A percentile compares a stretch with the other conserved stretches of the same genome.
Conservation (phyloP, 192 early-diverging fungal genomes). For the Backusella australiensis region DNA sequence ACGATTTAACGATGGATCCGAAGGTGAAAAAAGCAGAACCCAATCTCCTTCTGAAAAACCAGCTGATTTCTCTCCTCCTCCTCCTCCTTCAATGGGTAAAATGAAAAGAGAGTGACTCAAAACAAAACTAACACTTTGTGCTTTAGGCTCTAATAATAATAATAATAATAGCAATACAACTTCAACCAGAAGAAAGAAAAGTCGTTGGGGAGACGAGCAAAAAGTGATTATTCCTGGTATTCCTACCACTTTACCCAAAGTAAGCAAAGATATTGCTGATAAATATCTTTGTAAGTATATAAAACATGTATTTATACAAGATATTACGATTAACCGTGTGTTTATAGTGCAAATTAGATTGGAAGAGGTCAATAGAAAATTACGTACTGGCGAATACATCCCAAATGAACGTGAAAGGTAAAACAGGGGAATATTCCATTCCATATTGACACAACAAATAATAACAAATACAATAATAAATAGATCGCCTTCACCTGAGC, state of each 20-base stretch:
- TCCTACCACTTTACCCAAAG: constrained; percentile 72
- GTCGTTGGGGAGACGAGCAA: constrained; percentile 87
- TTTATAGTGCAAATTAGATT: constrained; percentile 73
- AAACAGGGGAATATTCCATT: neutral
- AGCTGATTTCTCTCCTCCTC: neutral
- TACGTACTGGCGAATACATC: constrained; percentile 79
- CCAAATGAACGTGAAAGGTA: constrained; percentile 80
- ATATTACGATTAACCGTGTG: neutral
- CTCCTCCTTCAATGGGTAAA: neutral
- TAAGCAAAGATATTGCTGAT: constrained; percentile 81
- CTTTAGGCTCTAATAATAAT: neutral
- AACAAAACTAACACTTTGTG: neutral
- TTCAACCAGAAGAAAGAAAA: constrained; percentile 65
- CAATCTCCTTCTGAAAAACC: constrained; percentile 1
- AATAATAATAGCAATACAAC: neutral
- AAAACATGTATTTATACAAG: neutral
- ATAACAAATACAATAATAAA: neutral
- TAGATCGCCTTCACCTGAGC: constrained; percentile 96
- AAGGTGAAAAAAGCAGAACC: neutral
- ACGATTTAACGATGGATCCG: constrained; percentile 19
- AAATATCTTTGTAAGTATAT: constrained; percentile 61
- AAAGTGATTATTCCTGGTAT: constrained; percentile 73
- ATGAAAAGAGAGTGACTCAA: neutral
- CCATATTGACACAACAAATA: neutral
- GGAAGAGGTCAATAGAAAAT: constrained; percentile 85